Evolutionary conservation across 495 filamentous ascomycete species (phyloP), one percentile per base, ranked within the genome.

Genomic region (Penicillium cinerascens): DNA sequence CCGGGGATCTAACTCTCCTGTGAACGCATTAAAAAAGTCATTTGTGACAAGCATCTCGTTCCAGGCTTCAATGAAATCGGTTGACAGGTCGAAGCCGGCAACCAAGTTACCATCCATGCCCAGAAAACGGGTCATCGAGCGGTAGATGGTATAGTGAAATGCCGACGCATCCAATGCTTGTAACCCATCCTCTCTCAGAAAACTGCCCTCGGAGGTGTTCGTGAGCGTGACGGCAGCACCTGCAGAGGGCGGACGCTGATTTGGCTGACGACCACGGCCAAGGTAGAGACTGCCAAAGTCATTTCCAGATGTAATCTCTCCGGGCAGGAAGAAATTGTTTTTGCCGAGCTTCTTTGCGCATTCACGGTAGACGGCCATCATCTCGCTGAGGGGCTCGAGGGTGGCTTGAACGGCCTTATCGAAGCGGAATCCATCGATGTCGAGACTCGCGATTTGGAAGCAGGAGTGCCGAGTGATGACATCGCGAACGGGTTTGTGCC

Each of bases 131-230:
- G 71, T 72, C 52, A 80, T 64, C 16, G 64, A 66, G 35, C 77
- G 72, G 55, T 80, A 79, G 39, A 74, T 73, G 1, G 71, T 69
- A 47, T 80, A 80, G 42, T 78, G 73, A 65, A 81, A 73, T 56
- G 74, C 61, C 47, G 76, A 58, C 39, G 67, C 54, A 69, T 82
- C 67, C 57, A 73, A 56, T 49, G 78, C 61, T 58, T 71, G 60
- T 49, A 60, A 53, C 5, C 66, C 66, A 27, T 67, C 58, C 0
- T 64, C 67, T 46, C 70, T 59, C 13, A 72, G 51, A 47, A 70
- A 73, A 9, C 41, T 22, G 5, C 42, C 52, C 6, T 62, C 54
- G 18, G 61, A 67, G 44, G 57, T 52, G 46, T 66, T 74, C 43
- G 56, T 76, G 44, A 69, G 59, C 42, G 62, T 56, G 39, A 72